A percentile compares a stretch with the other conserved stretches of the same genome.
These are phyloP conservation scores for Huntiella abstrusa DNA, from an alignment of 2,329 filamentous ascomycete genomes.

Conservation along the genomic window DNA sequence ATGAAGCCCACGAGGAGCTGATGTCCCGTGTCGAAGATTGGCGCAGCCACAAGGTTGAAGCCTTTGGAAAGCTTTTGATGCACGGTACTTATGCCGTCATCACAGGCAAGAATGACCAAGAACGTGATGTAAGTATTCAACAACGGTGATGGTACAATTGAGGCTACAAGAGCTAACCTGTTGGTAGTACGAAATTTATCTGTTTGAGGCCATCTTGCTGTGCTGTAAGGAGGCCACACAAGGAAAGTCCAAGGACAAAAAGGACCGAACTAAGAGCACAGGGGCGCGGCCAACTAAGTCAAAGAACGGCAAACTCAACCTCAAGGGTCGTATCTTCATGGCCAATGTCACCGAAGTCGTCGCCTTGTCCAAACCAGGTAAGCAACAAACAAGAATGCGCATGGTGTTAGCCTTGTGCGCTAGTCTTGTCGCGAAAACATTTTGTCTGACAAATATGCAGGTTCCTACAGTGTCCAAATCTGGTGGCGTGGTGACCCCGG, in stretches of 20 bases:
- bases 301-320: constrained; percentile 65
- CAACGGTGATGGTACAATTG: neutral
- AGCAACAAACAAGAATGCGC: constrained; percentile 15
- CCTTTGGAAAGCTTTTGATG: constrained; percentile 76
- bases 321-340: constrained; percentile 98
- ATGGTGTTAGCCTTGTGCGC: neutral
- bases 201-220: constrained; percentile 86
- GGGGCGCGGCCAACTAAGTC: constrained; percentile 35
- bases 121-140: constrained; percentile 54
- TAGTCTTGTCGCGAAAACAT: constrained; percentile 13
- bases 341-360: constrained; percentile 94
- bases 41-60: constrained; percentile 79
- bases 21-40: constrained; percentile 79
- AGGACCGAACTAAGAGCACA: constrained; percentile 39
- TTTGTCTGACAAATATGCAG: constrained; percentile 24
- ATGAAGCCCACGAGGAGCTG: constrained; percentile 69
- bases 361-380: constrained; percentile 72
- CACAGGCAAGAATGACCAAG: constrained; percentile 74
- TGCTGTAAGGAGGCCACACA: constrained; percentile 91
- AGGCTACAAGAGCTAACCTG: neutral
- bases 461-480: constrained; percentile 87
- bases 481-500: constrained; percentile 97
- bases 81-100: constrained; percentile 84
- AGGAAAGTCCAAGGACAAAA: constrained; percentile 66
- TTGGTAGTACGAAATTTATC: constrained; percentile 78